Evolutionary conservation across 225 moss, liverwort and hornwort species (phyloP), one percentile per base, ranked within the genome.

Genomic region (Bryoerythrophyllum caledonicum): DNA sequence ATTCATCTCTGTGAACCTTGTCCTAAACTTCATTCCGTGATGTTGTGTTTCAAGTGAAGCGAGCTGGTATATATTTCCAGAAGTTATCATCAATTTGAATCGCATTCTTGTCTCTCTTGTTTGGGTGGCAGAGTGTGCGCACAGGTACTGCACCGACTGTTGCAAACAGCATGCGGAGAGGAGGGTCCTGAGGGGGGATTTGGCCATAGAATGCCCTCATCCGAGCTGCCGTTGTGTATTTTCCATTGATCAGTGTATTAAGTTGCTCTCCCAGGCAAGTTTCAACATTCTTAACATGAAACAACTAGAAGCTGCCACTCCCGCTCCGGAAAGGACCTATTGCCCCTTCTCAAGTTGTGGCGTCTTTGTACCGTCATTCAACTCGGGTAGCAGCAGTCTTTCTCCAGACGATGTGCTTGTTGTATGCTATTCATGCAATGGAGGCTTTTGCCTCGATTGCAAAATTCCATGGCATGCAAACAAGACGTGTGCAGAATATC

Each of bases 291-390:
- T 86, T 23, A 55, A 37, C 1, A 30, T 20, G 15, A 48, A 78
- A 11, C 78, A 78, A 11, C 73, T 35, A 4, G 84, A 81, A 70
- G 67, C 78, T 24, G 72, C 63, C 4, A 83, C 78, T 68, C 78
- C 81, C 2, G 46, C 30, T 3, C 21, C 41, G 3, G 60, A 37
- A 27, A 81, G 79, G 52, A 20, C 76, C 7, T 86, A 78, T 27
- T 86, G 83, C 72, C 83, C 81, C 0, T 81, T 44, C 44, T 17
- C 5, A 6, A 63, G 79, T 4, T 86, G 84, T 67, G 78, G 75
- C 7, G 78, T 28, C 4, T 63, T 86, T 17, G 72, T 83, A 65
- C 68, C 71, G 62, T 2, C 43, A 8, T 15, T 25, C n/a, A 83
- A 75, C 15, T 19, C 67, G 6, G 53, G 63, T 20, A 10, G 10